Evolutionary conservation across 2,329 filamentous ascomycete species (phyloP).

Genomic region (Xylariaceae sp.): DNA sequence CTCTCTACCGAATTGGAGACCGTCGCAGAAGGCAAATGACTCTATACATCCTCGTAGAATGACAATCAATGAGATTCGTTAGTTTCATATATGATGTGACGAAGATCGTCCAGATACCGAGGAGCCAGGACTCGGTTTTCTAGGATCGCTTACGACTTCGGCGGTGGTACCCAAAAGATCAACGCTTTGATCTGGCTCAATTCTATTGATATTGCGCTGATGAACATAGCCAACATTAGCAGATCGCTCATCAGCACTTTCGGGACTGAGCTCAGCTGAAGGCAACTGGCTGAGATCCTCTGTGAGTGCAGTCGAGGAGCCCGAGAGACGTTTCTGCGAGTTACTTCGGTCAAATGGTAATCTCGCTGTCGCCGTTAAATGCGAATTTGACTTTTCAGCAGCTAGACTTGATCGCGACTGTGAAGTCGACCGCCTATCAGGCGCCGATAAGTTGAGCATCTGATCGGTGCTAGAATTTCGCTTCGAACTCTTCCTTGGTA

Average conservation of each 20-base stretch:
- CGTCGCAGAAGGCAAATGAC: constrained; percentile 23
- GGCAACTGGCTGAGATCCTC: constrained; percentile 52
- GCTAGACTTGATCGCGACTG: constrained; percentile 19
- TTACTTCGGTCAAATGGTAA: constrained; percentile 64
- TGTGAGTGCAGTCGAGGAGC: constrained; percentile 55
- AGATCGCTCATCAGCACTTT: constrained; percentile 52
- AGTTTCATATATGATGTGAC: constrained; percentile 23
- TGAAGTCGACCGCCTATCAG: constrained; percentile 23
- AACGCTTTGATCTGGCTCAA: constrained; percentile 55
- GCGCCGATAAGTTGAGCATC: constrained; percentile 42
- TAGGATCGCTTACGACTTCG: constrained; percentile 58
- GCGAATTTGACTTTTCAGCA: constrained; percentile 9
- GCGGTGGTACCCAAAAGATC: constrained; percentile 60
- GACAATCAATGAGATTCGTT: constrained; percentile 26
- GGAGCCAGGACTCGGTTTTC: constrained; percentile 36
- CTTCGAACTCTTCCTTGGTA: constrained; percentile 77
- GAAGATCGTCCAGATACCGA: constrained; percentile 13
- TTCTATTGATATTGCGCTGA: constrained; percentile 61
- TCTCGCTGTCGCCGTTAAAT: constrained; percentile 41
- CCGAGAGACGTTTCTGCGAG: constrained; percentile 58
- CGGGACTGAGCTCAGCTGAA: constrained; percentile 38
- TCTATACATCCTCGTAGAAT: constrained; percentile 20
- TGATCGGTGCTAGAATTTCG: constrained; percentile 55
- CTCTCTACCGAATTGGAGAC: constrained; percentile 24
- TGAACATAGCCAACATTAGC: constrained; percentile 63